A percentile compares a stretch with the other conserved stretches of the same genome.
These are phyloP conservation scores for Yamadazyma epiphylla DNA, from an alignment of 1,139 yeast genomes.

Conservation along the genomic window DNA sequence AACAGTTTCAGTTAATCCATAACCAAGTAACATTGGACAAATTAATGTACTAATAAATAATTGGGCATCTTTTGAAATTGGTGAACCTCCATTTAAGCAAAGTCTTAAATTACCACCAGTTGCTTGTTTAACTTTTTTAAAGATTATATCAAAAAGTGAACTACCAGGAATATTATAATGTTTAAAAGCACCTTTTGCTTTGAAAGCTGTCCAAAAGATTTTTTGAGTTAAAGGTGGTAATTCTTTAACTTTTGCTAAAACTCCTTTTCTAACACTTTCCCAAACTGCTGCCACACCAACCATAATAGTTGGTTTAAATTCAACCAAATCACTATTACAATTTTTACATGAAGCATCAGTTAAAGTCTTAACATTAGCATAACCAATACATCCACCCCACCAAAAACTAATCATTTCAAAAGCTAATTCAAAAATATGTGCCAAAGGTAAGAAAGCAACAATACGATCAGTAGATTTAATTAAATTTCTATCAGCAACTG, in stretches of 20 bases:
- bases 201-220: conserved; percentile 86
- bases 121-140: conserved; percentile 87
- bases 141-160: conserved; percentile 57
- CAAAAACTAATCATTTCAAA: conserved; percentile 76
- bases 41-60: conserved; percentile 69
- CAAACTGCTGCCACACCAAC: conserved; percentile 99
- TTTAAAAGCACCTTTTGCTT: conserved; percentile 61
- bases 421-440: conserved; percentile 90
- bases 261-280: conserved; percentile 95
- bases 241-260: conserved; percentile 66
- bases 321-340: conserved; percentile 83
- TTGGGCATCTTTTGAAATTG: conserved; percentile 85
- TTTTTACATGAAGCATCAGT: conserved; percentile 78
- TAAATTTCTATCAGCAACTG: conserved; percentile 52
- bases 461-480: conserved; percentile 61
- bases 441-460: conserved; percentile 89
- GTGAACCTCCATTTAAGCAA: conserved; percentile 91
- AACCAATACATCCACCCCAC: conserved; percentile 92
- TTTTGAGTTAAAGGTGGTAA: conserved; percentile 69
- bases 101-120: conserved; percentile 86
- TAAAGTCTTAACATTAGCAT: conserved; percentile 89
- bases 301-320: conserved; percentile 89
- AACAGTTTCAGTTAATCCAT: conserved; percentile 94
- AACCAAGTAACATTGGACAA: conserved; percentile 91
- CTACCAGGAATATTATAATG: conserved; percentile 73